Conservation (phyloP, 75 land plant genomes). For the Isoetes taiwanensis region DNA sequence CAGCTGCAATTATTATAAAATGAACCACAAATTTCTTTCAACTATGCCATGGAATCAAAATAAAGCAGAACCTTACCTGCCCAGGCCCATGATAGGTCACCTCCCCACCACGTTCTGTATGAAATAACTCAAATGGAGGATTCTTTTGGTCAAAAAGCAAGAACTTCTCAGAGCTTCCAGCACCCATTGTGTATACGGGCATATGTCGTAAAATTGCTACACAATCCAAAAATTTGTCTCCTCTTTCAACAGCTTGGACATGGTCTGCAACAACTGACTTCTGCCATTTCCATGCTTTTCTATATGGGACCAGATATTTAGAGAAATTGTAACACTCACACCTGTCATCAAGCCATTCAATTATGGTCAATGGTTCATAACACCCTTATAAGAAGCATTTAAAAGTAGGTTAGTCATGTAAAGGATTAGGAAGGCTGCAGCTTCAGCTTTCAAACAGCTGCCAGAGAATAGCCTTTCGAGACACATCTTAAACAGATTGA, state of each 20-base stretch:
- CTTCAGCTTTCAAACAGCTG: too few species aligned
- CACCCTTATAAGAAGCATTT: too few species aligned
- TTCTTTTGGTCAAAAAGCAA: constrained; percentile 45
- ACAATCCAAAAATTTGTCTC: constrained; percentile 29
- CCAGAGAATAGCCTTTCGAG: too few species aligned
- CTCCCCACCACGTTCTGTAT: constrained; percentile 91
- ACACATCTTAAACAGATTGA: too few species aligned
- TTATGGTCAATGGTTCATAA: too few species aligned
- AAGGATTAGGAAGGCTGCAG: too few species aligned
- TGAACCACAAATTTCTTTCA: background rate
- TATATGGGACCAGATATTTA: constrained; percentile 47
- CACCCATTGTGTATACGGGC: constrained; percentile 82
- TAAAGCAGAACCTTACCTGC: too few species aligned
- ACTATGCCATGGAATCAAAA: too few species aligned
- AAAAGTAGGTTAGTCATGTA: too few species aligned
- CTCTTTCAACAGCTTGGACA: constrained; percentile 13
- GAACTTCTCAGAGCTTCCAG: constrained; percentile 56
- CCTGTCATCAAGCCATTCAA: too few species aligned
- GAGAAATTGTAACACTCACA: constrained; percentile 63
- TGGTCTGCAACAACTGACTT: constrained; percentile 35
- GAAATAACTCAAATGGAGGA: constrained; percentile 52
- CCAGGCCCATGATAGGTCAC: constrained; percentile 99
- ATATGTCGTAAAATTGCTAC: constrained; percentile 67
- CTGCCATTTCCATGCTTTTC: constrained; percentile 77
- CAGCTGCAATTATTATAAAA: constrained; percentile 37